These are phyloP conservation scores for Omphalotus olearius DNA, from an alignment of 1,284 basidiomycete species.

Conservation along the genomic window DNA sequence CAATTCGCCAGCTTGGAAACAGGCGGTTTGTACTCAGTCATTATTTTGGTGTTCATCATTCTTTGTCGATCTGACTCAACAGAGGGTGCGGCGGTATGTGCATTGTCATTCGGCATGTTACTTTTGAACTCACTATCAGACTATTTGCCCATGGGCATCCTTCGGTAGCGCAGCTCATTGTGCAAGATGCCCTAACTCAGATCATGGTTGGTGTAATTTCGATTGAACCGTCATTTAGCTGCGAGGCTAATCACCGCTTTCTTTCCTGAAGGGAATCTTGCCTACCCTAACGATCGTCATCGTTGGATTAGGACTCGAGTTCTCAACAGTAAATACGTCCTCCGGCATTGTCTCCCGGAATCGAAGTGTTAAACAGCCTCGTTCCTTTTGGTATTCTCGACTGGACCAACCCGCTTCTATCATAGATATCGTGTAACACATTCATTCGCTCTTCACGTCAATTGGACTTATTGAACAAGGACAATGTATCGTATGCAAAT, in stretches of 20 bases:
- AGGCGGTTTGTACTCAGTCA: conserved; percentile 2
- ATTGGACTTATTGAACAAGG: no score
- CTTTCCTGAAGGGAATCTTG: conserved; percentile 6
- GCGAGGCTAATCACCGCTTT: not conserved
- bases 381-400: no score
- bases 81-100: conserved; percentile 7
- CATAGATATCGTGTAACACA: no score
- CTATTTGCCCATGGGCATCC: not conserved
- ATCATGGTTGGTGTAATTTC: conserved; percentile 6
- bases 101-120: not conserved
- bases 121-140: no score
- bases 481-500: no score
- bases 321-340: not conserved
- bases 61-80: not conserved
- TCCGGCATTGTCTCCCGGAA: no score
- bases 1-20: conserved; percentile 1
- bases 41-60: conserved; percentile 5
- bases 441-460: no score
- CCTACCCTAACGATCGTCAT: conserved; percentile 12
- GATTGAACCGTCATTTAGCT: not conserved
- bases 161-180: conserved; percentile 3
- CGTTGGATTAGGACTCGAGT: conserved; percentile 9
- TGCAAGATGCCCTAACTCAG: conserved; percentile 7
- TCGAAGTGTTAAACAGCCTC: no score
- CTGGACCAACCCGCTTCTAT: no score